A percentile compares a stretch with the other conserved stretches of the same genome.
Evolutionary conservation across 192 early-diverging fungal species (phyloP).

Genomic region (Rhizoclosmatium globosum): DNA sequence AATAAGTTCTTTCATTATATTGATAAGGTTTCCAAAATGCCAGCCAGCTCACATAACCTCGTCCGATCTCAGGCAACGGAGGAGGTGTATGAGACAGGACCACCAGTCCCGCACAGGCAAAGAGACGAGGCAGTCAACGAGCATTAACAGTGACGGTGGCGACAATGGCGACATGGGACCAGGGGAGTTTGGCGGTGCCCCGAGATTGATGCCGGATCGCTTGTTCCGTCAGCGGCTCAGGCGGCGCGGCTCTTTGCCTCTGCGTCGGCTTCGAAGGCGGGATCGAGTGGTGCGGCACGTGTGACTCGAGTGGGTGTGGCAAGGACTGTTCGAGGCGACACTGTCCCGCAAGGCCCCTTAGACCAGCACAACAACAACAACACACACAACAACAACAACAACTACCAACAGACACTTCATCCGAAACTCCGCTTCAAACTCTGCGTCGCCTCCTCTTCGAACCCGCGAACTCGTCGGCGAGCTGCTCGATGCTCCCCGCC

Average conservation of each 20-base stretch:
- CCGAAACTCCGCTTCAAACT: constrained; percentile 25
- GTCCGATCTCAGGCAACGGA: not conserved
- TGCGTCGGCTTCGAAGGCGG: not conserved
- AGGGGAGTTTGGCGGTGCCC: not conserved
- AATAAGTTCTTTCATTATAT: too few species aligned
- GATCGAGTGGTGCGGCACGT: not conserved
- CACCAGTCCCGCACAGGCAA: not conserved
- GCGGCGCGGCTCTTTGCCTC: not conserved
- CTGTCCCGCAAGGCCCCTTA: not conserved
- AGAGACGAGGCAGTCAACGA: not conserved
- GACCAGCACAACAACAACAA: not conserved
- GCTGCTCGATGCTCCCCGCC: constrained; percentile 9
- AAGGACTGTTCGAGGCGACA: not conserved
- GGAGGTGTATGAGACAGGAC: not conserved
- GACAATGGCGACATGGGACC: not conserved
- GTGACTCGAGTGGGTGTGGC: not conserved
- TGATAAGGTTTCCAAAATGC: too few species aligned
- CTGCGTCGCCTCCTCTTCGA: constrained; percentile 23
- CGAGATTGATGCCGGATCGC: not conserved
- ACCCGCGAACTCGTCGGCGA: constrained; percentile 11
- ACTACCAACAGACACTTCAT: not conserved
- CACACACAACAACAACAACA: not conserved
- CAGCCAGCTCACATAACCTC: not conserved
- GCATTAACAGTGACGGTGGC: not conserved
- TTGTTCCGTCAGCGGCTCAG: not conserved